Conservation (phyloP, 2,329 filamentous ascomycete species). For the Exophiala phaeomuriformis region DNA sequence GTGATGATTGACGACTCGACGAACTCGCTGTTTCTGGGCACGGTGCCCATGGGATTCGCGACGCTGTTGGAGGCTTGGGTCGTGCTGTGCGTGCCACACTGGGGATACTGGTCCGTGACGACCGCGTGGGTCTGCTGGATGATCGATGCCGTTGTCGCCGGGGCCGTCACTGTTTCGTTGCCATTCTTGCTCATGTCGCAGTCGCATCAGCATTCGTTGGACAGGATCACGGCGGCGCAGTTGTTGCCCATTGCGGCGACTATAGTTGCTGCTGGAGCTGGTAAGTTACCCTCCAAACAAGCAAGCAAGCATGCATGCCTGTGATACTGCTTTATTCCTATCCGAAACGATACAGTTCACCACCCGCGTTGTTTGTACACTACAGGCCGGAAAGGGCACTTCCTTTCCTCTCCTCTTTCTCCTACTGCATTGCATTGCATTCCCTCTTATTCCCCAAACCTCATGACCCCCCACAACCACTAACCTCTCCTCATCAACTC, state of each 20-base stretch:
- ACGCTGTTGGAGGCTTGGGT: conserved; percentile 62
- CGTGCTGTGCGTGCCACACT: conserved; percentile 52
- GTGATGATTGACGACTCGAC: conserved; percentile 61
- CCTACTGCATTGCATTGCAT: no score
- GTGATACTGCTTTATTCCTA: background rate
- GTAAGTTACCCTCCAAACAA: conserved; percentile 28
- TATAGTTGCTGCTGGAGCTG: conserved; percentile 59
- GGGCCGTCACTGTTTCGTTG: conserved; percentile 49
- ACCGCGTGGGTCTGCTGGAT: conserved; percentile 55
- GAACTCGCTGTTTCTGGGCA: conserved; percentile 62
- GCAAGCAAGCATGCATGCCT: no score
- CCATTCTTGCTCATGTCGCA: conserved; percentile 40
- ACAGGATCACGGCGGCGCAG: conserved; percentile 58
- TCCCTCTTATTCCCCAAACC: background rate
- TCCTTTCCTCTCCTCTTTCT: no score
- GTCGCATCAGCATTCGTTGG: conserved; percentile 41
- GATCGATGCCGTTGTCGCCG: conserved; percentile 48
- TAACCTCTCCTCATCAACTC: background rate
- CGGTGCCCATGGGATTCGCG: conserved; percentile 61
- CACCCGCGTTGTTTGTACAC: background rate
- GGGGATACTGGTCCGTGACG: conserved; percentile 52
- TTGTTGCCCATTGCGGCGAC: conserved; percentile 61
- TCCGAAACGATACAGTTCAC: background rate
- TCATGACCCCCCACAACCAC: background rate
- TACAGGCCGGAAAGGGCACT: no score